These are phyloP conservation scores for Mortierella sp. DNA, from an alignment of 371 early-diverging fungal genomes.

Conservation along the genomic window DNA sequence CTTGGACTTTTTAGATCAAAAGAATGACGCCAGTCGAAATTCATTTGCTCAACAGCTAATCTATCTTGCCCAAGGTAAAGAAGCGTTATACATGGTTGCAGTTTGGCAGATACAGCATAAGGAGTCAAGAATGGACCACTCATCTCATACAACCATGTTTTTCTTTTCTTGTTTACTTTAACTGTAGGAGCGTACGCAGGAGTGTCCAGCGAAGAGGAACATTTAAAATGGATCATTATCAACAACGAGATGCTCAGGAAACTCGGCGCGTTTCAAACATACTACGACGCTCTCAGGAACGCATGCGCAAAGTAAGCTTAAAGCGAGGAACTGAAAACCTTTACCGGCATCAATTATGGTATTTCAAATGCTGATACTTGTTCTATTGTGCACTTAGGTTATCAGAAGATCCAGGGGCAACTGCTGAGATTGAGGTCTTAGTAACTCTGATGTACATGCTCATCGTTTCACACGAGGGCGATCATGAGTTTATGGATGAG, in stretches of 20 bases:
- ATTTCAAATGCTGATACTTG: background rate
- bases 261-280: slow-evolving; percentile 47
- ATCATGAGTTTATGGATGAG: slow-evolving; percentile 46
- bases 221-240: slow-evolving; percentile 61
- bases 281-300: slow-evolving; percentile 51
- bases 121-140: background rate
- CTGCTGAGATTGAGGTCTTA: slow-evolving; percentile 42
- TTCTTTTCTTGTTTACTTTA: background rate
- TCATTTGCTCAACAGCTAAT: slow-evolving; percentile 65
- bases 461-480: slow-evolving; percentile 47
- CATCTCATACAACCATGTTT: background rate
- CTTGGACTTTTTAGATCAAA: slow-evolving; percentile 71
- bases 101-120: background rate
- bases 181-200: slow-evolving; percentile 37
- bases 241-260: slow-evolving; percentile 62
- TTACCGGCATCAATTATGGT: background rate
- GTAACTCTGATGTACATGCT: slow-evolving; percentile 54
- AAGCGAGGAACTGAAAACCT: background rate
- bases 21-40: slow-evolving; percentile 60
- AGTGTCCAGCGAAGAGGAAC: slow-evolving; percentile 58
- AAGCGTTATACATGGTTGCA: background rate
- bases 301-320: slow-evolving; percentile 50
- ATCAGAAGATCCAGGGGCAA: slow-evolving; percentile 32
- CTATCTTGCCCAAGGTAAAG: slow-evolving; percentile 75
- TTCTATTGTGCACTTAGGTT: slow-evolving; percentile 17